phyloP scores from a whole-genome alignment of 306 rosid genomes.

The Ormosia semicastrata region DNA sequence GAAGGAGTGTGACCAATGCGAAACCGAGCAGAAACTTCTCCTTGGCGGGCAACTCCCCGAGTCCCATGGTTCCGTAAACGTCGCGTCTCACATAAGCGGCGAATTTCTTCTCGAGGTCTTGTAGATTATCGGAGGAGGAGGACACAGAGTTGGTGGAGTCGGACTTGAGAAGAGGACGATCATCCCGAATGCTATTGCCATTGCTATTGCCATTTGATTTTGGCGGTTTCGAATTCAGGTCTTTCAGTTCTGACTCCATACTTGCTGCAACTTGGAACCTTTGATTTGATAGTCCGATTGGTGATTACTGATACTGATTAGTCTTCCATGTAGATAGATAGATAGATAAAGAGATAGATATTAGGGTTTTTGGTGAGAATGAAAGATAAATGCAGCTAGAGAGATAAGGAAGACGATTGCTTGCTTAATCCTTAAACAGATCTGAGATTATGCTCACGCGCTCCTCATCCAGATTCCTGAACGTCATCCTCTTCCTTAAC shows the following conservation, averaged over 20 bases:
- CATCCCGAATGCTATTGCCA: constrained; percentile 27
- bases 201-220: constrained; percentile 6
- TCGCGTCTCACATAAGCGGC: constrained; percentile 77
- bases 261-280: not conserved
- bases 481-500: too few species aligned
- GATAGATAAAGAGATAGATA: not conserved
- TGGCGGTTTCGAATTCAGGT: constrained; percentile 46
- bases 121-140: constrained; percentile 31
- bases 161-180: constrained; percentile 75
- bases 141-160: constrained; percentile 35
- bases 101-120: constrained; percentile 77
- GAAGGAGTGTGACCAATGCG: constrained; percentile 72
- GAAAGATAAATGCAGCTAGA: not conserved
- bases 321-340: not conserved
- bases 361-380: constrained; percentile 21
- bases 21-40: constrained; percentile 74
- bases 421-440: not conserved
- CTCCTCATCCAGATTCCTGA: not conserved
- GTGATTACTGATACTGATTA: not conserved
- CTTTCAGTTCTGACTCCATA: constrained; percentile 71
- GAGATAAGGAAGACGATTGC: not conserved
- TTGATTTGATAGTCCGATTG: not conserved
- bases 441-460: not conserved
- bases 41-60: constrained; percentile 65
- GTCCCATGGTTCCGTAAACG: constrained; percentile 87